These are phyloP conservation scores for Noccaea bulbosa DNA, from an alignment of 345 rosid species.

Conservation along the genomic window DNA sequence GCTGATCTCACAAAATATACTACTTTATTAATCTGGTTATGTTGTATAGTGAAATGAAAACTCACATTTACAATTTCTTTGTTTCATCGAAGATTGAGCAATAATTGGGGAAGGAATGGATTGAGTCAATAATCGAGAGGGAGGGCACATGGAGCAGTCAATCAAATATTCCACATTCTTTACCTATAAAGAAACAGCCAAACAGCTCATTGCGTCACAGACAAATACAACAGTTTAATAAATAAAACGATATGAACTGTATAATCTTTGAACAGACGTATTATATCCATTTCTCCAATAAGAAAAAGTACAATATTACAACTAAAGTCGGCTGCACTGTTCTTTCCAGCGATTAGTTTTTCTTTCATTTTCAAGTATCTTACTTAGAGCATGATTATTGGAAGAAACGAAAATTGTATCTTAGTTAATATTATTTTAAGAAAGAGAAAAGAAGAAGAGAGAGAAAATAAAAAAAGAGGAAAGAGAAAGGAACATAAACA, in stretches of 20 bases:
- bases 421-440: too few relatives aligned
- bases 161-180: constrained; percentile 21
- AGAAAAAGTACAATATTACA: not conserved
- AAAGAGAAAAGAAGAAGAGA: too few relatives aligned
- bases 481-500: too few relatives aligned
- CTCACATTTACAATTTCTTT: not conserved
- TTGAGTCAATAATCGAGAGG: not conserved
- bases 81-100: not conserved
- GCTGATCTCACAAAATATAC: too few relatives aligned
- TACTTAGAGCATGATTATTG: too few relatives aligned
- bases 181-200: constrained; percentile 15
- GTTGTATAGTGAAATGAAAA: not conserved
- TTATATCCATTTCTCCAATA: not conserved
- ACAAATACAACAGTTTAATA: not conserved
- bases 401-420: too few relatives aligned
- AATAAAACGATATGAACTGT: constrained; percentile 26
- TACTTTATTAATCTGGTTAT: not conserved
- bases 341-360: constrained; percentile 19
- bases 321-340: constrained; percentile 12
- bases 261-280: constrained; percentile 16
- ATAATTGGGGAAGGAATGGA: constrained; percentile 18
- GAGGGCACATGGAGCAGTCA: constrained; percentile 35
- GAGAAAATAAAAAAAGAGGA: too few relatives aligned
- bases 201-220: constrained; percentile 25
- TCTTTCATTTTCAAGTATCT: not conserved